Percentiles rank a stretch among this genome's conserved stretches.
phyloP scores from a whole-genome alignment of 441 rosid species.

The Pelargonium fulgidum region DNA sequence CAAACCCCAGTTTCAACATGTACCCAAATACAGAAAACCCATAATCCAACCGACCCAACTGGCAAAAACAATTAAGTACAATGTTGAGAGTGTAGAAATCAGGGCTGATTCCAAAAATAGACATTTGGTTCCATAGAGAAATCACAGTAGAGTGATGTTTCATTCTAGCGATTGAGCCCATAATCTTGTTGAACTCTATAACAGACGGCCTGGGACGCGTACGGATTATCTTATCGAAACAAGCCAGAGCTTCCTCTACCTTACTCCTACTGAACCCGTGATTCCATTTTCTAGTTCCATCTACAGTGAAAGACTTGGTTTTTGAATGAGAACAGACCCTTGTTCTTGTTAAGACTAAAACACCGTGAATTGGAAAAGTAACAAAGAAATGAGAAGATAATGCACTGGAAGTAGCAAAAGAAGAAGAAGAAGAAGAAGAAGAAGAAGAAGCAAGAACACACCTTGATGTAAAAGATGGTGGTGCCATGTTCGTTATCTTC shows the following conservation, averaged over 20 bases:
- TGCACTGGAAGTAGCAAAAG: too few species aligned
- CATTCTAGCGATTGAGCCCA: background rate
- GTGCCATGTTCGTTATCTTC: background rate
- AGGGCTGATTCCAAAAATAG: background rate
- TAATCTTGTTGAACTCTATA: background rate
- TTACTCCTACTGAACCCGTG: background rate
- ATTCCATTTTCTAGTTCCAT: conserved; percentile 1
- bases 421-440: too few species aligned
- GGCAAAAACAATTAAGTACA: background rate
- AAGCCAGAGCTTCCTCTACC: background rate
- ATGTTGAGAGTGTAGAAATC: conserved; percentile 4
- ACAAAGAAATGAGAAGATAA: background rate
- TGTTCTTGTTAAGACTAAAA: background rate
- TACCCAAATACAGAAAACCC: background rate
- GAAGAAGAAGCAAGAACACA: background rate
- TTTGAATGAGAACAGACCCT: background rate
- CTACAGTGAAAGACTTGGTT: background rate
- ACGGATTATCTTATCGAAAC: background rate
- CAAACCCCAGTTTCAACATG: background rate
- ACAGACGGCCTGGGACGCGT: background rate
- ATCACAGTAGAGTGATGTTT: background rate
- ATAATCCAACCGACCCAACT: background rate
- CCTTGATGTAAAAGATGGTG: background rate
- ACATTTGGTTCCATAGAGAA: background rate
- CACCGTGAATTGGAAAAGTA: background rate